Evolutionary conservation across 2,329 filamentous ascomycete species (phyloP), one percentile per base, ranked within the genome.

Genomic region (Paradendryphiella salina): DNA sequence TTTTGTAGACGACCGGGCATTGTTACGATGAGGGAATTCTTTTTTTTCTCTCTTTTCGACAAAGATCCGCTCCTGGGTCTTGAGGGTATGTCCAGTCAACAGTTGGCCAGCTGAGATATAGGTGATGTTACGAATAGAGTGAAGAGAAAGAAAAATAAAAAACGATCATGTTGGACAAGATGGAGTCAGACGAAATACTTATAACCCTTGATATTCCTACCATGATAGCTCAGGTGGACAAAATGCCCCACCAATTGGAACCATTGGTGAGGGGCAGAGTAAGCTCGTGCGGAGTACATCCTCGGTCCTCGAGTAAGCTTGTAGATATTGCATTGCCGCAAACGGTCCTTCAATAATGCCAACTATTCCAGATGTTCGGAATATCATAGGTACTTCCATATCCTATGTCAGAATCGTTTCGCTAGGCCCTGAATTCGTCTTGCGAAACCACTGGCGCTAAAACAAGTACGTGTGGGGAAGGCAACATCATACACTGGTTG

Each of bases 1-100:
- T 50, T 52, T 8, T 50, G 23, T 10, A 73, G 67, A 8, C 69
- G 66, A 36, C 54, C 51, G 9, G 60, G 38, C 62, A 66, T 66
- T 3, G 2, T 45, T 20, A 23, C 4, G 4, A 10, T 6, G 7
- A 9, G 23, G 8, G 5, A 20, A n/a, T n/a, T n/a, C n/a, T n/a
- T n/a, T n/a, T n/a, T n/a, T n/a, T n/a, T n/a, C n/a, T n/a, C n/a
- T n/a, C n/a, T n/a, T n/a, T n/a, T n/a, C n/a, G n/a, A n/a, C n/a
- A n/a, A n/a, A n/a, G n/a, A n/a, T n/a, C n/a, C n/a, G n/a, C n/a
- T n/a, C n/a, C n/a, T n/a, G n/a, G n/a, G n/a, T n/a, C n/a, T n/a
- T n/a, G n/a, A n/a, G n/a, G n/a, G n/a, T n/a, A n/a, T n/a, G n/a
- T n/a, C n/a, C n/a, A n/a, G n/a, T n/a, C n/a, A n/a, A n/a, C n/a